These are phyloP conservation scores for Suillus hirtellus DNA, from an alignment of 768 basidiomycete species.

Conservation along the genomic window DNA sequence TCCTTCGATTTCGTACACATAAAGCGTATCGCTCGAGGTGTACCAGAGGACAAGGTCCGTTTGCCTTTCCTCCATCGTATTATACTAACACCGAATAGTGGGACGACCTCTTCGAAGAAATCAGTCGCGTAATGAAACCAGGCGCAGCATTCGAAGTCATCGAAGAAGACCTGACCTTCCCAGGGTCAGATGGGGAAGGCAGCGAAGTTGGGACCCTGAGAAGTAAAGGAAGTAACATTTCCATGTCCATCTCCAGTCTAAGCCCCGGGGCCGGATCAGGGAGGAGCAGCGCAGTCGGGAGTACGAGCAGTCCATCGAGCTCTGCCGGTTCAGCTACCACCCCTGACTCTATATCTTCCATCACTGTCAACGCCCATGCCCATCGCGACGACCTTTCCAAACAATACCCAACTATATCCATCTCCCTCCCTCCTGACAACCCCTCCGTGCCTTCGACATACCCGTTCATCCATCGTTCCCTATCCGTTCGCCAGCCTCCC, in stretches of 20 bases:
- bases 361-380: too few species aligned
- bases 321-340: neutral
- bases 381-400: slow-evolving; percentile 16
- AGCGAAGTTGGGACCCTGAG: slow-evolving; percentile 4
- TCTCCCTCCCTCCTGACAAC: neutral
- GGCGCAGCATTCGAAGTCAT: slow-evolving; percentile 76
- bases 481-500: neutral
- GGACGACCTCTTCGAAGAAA: slow-evolving; percentile 69
- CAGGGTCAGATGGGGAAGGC: slow-evolving; percentile 37
- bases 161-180: slow-evolving; percentile 76
- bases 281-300: neutral
- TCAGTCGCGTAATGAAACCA: slow-evolving; percentile 69
- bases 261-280: neutral
- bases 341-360: neutral
- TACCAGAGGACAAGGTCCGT: slow-evolving; percentile 72
- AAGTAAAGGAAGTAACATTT: neutral
- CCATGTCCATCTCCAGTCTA: neutral
- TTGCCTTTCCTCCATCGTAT: neutral
- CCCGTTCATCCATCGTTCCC: neutral
- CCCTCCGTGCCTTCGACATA: neutral
- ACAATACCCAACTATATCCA: slow-evolving; percentile 9
- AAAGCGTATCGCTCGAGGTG: slow-evolving; percentile 48
- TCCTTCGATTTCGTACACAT: slow-evolving; percentile 82
- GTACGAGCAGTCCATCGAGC: neutral
- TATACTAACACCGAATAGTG: slow-evolving; percentile 42